These are phyloP conservation scores for Penicillium argentinense DNA, from an alignment of 495 filamentous ascomycete genomes.

Conservation along the genomic window DNA sequence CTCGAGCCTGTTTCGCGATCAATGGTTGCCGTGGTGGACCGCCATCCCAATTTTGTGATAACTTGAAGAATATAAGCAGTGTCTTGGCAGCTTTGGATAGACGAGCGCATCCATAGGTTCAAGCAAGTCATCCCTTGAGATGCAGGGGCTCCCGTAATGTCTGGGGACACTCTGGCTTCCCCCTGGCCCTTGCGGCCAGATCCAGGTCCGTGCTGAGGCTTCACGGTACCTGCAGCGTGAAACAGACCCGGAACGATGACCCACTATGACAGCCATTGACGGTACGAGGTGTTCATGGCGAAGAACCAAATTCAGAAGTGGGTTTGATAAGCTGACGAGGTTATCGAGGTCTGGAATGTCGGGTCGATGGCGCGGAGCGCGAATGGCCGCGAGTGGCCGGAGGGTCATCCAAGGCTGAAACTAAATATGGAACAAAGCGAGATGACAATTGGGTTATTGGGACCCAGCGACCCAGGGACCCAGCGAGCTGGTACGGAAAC, in stretches of 20 bases:
- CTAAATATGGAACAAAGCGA: not conserved
- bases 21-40: not conserved
- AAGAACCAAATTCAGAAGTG: too few relatives aligned
- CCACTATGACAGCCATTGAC: too few relatives aligned
- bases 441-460: not conserved
- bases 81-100: conserved; percentile 15
- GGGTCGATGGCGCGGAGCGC: not conserved
- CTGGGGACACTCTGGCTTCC: conserved; percentile 5
- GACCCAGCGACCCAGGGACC: not conserved
- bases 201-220: conserved; percentile 16
- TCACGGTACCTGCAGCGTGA: too few relatives aligned
- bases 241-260: too few relatives aligned
- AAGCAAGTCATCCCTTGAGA: conserved; percentile 23
- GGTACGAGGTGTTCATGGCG: too few relatives aligned
- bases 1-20: not conserved
- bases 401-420: not conserved
- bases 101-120: not conserved
- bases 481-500: not conserved
- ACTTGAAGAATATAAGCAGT: not conserved
- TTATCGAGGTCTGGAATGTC: not conserved
- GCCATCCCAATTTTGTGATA: not conserved
- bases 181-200: conserved; percentile 21
- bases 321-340: too few relatives aligned
- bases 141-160: conserved; percentile 22
- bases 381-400: conserved; percentile 1